Evolutionary conservation across 371 early-diverging fungal species (phyloP).

Genomic region (Smittium mucronatum): DNA sequence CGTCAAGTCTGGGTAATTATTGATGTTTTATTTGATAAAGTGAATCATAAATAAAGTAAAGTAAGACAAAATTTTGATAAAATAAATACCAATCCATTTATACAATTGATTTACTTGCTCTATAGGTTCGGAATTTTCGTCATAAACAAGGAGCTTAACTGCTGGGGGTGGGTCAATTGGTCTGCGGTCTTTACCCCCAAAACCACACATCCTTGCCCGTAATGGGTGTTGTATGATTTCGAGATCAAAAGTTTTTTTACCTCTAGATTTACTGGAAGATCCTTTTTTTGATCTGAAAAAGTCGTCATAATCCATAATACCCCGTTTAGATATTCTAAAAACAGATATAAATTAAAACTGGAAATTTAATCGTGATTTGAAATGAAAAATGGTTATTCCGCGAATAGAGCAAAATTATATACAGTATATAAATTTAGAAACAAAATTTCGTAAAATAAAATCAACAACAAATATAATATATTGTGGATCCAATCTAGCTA

Average conservation of each 20-base stretch:
- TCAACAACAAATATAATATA: too few species aligned
- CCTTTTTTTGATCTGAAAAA: background rate
- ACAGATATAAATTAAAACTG: too few species aligned
- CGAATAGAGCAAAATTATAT: too few species aligned
- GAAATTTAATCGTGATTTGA: too few species aligned
- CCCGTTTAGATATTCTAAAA: too few species aligned
- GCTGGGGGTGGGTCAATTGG: conserved; percentile 64
- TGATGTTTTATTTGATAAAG: background rate
- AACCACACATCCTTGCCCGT: conserved; percentile 52
- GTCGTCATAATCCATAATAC: background rate
- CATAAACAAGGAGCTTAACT: conserved; percentile 37
- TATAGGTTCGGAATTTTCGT: conserved; percentile 23
- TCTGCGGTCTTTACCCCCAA: conserved; percentile 53
- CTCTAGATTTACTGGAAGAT: background rate
- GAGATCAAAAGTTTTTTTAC: conserved; percentile 16
- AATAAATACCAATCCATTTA: background rate
- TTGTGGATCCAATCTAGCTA: too few species aligned
- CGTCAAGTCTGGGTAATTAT: conserved; percentile 14
- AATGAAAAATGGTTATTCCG: too few species aligned
- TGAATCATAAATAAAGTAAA: background rate
- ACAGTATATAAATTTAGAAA: too few species aligned
- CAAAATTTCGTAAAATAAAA: too few species aligned
- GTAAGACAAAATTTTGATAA: background rate
- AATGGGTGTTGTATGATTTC: conserved; percentile 49
- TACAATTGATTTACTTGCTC: conserved; percentile 7